Evolutionary conservation across 2,329 filamentous ascomycete species (phyloP).

Genomic region (Exophiala sideris): DNA sequence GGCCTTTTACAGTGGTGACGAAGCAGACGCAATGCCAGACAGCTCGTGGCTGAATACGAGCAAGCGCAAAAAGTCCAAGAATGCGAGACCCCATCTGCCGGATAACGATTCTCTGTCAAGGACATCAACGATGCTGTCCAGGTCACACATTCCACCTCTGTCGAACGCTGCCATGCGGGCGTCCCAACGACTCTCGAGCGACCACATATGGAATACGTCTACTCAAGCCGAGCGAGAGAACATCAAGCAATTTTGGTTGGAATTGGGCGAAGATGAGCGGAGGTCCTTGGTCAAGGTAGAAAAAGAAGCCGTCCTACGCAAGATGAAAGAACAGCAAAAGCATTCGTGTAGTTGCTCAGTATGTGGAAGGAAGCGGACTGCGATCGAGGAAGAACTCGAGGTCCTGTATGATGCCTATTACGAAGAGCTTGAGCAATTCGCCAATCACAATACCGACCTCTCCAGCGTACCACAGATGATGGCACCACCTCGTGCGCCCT

Average conservation of each 20-base stretch:
- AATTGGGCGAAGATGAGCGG: constrained; percentile 87
- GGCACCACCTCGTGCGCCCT: constrained; percentile 58
- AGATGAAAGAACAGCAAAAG: constrained; percentile 99
- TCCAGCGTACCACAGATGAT: constrained; percentile 65
- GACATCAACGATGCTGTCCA: constrained; percentile 35
- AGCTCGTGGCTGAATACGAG: constrained; percentile 27
- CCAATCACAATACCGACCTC: constrained; percentile 70
- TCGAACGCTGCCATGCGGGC: constrained; percentile 42
- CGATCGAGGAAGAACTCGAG: constrained; percentile 96
- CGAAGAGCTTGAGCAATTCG: constrained; percentile 95
- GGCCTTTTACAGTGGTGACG: constrained; percentile 56
- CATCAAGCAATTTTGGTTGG: constrained; percentile 98
- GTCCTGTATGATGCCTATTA: constrained; percentile 98
- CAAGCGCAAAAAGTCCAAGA: constrained; percentile 33
- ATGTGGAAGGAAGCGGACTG: constrained; percentile 90
- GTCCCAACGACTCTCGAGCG: constrained; percentile 56
- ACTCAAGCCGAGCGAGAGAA: constrained; percentile 91
- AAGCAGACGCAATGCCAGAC: constrained; percentile 31
- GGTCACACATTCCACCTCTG: constrained; percentile 43
- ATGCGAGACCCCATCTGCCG: constrained; percentile 4
- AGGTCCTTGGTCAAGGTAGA: constrained; percentile 96
- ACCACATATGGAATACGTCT: constrained; percentile 97
- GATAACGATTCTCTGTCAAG: constrained; percentile 16
- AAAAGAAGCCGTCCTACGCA: constrained; percentile 94
- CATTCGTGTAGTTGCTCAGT: constrained; percentile 98